Conservation (phyloP, 805 yeast species). For the Kluyveromyces siamensis region DNA sequence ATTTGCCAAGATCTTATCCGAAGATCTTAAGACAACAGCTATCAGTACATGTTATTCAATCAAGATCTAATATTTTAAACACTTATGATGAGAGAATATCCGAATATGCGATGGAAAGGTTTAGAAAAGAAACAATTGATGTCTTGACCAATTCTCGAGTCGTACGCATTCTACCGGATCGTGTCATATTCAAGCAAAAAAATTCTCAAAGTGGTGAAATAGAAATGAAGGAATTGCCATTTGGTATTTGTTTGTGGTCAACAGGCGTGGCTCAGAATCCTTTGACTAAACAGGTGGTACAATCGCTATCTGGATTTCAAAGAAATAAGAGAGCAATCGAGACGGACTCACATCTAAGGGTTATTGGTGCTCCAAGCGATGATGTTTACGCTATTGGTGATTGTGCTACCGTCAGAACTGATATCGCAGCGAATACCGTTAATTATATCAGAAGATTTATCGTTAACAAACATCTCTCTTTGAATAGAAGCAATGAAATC, state of each 20-base stretch:
- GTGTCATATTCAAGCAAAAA: constrained; percentile 49
- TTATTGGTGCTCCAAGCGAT: constrained; percentile 57
- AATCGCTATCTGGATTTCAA: constrained; percentile 40
- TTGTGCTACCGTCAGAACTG: constrained; percentile 58
- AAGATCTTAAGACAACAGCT: constrained; percentile 51
- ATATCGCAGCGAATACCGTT: constrained; percentile 46
- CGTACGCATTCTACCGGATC: constrained; percentile 44
- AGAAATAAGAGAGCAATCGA: constrained; percentile 63
- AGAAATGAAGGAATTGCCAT: constrained; percentile 43
- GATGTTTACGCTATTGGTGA: constrained; percentile 69
- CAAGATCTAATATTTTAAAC: constrained; percentile 57
- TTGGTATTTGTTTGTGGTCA: constrained; percentile 66
- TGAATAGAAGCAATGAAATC: constrained; percentile 27
- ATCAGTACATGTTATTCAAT: constrained; percentile 60
- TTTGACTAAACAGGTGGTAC: constrained; percentile 46
- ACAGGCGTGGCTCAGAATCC: constrained; percentile 67
- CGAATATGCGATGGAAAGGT: constrained; percentile 55
- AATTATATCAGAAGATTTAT: constrained; percentile 40
- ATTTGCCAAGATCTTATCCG: constrained; percentile 48
- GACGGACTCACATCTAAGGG: constrained; percentile 64
- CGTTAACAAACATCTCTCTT: constrained; percentile 34
- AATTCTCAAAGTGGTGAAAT: constrained; percentile 33
- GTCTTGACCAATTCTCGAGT: constrained; percentile 59
- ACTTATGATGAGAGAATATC: constrained; percentile 60
- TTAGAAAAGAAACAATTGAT: constrained; percentile 53